Conservation (phyloP, 2,329 filamentous ascomycete genomes). For the Aspergillus arachidicola region DNA sequence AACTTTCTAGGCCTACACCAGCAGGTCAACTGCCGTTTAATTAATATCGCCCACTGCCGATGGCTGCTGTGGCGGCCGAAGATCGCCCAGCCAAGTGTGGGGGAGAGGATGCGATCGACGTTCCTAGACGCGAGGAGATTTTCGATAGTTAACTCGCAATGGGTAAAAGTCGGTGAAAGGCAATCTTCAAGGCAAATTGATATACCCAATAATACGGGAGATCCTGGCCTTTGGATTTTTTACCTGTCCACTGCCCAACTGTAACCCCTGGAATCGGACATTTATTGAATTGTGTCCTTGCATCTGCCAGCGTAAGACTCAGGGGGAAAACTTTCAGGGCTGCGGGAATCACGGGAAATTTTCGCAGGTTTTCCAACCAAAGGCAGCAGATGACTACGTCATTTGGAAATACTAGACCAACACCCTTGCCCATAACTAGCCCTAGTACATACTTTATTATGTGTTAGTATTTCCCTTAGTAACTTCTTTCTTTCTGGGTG, state of each 20-base stretch:
- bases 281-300: neutral
- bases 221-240: neutral
- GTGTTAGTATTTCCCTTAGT: neutral
- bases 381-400: neutral
- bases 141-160: neutral
- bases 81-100: neutral
- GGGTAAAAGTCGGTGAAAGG: slow-evolving; percentile 1
- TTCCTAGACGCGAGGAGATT: neutral
- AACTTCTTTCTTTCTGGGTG: neutral
- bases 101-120: slow-evolving; percentile 1
- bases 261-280: neutral
- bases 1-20: neutral
- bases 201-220: neutral
- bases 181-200: neutral
- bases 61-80: neutral
- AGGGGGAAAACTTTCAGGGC: neutral
- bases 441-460: neutral
- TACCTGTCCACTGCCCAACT: neutral
- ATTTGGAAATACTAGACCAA: neutral
- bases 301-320: neutral
- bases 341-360: neutral
- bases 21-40: neutral
- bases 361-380: neutral
- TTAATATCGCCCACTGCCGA: neutral
- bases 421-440: neutral